Conservation (phyloP, 169 alveolate species). For the Hepatocystis sp. region DNA sequence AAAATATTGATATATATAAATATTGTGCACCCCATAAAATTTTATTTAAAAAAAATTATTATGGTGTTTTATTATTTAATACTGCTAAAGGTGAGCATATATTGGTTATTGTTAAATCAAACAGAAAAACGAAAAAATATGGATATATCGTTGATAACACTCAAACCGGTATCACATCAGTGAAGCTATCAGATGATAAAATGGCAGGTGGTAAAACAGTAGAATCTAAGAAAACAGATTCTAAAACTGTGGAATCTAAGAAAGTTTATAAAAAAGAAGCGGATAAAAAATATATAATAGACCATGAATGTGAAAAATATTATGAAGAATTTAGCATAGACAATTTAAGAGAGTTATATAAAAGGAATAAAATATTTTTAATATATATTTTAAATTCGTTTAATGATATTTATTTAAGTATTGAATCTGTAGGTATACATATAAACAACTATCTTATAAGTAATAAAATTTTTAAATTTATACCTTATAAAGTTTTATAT, state of each 20-base stretch:
- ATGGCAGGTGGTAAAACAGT: no score
- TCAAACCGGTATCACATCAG: no score
- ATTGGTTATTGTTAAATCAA: constrained; percentile 12
- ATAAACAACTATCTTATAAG: constrained; percentile 9
- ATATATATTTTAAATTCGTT: constrained; percentile 34
- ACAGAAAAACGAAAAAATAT: background rate
- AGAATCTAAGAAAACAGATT: no score
- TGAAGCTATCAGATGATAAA: no score
- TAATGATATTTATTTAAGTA: constrained; percentile 9
- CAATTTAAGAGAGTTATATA: constrained; percentile 44
- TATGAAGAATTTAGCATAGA: constrained; percentile 33
- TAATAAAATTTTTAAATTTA: constrained; percentile 9
- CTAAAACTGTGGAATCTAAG: no score
- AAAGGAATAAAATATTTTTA: constrained; percentile 33
- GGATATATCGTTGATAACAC: no score
- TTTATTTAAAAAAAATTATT: constrained; percentile 17
- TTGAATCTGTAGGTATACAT: constrained; percentile 25
- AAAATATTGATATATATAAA: constrained; percentile 8
- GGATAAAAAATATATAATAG: background rate
- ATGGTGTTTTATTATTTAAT: constrained; percentile 21
- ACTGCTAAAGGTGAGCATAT: constrained; percentile 38
- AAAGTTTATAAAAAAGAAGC: background rate
- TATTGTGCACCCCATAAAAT: constrained; percentile 5
- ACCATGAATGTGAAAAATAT: constrained; percentile 5
- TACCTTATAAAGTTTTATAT: constrained; percentile 33